These are phyloP conservation scores for Xanthoparmelia taractica DNA, from an alignment of 495 filamentous ascomycete species.

Conservation along the genomic window DNA sequence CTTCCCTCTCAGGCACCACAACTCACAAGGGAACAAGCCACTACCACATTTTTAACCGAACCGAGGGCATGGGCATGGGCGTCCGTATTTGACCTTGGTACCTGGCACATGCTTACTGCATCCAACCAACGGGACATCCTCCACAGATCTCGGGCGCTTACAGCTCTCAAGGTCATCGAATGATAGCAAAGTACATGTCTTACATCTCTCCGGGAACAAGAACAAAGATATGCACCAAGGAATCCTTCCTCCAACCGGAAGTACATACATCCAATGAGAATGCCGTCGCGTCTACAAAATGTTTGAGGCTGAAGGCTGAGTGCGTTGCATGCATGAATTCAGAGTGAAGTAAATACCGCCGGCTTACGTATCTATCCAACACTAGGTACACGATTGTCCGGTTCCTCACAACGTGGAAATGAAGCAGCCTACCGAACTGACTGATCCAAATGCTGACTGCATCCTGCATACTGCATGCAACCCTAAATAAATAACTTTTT, in stretches of 20 bases:
- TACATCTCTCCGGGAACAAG: neutral
- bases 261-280: neutral
- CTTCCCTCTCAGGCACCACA: too few species aligned
- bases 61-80: neutral
- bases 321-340: neutral
- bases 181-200: too few species aligned
- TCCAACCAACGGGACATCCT: neutral
- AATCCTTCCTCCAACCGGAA: neutral
- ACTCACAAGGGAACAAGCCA: conserved; percentile 1
- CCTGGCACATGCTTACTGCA: conserved; percentile 2
- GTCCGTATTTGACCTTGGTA: conserved; percentile 6
- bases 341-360: neutral
- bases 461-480: too few species aligned
- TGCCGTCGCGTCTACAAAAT: neutral
- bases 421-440: too few species aligned
- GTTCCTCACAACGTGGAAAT: neutral
- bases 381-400: too few species aligned
- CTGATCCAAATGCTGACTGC: neutral
- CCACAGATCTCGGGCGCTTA: conserved; percentile 15
- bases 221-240: neutral
- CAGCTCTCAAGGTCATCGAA: neutral
- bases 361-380: too few species aligned
- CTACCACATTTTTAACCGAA: neutral
- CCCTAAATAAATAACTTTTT: too few species aligned
- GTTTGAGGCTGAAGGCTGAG: conserved; percentile 4